Evolutionary conservation across 306 rosid genomes (phyloP), one percentile per base, ranked within the genome.

Genomic region (Dalbergia cultrata): DNA sequence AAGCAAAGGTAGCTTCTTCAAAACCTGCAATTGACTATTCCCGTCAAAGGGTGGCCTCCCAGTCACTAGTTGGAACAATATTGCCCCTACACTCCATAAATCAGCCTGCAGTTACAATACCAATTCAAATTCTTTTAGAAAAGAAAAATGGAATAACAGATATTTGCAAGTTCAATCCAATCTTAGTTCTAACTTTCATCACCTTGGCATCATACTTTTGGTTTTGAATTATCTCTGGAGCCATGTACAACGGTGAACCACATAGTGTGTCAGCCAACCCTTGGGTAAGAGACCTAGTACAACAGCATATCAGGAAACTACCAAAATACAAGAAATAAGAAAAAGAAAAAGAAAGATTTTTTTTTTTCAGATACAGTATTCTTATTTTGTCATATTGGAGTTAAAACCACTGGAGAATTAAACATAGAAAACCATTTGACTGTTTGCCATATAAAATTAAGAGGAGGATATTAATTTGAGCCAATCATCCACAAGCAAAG

Each of bases 201-300:
- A 95, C 99, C 99, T 92, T 93, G 37, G 97, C 97, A 79, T 93
- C 97, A 80, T 96, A 96, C 85, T 86, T 90, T 67, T 82, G 85
- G 67, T 85, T 88, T 70, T 41, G 86, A 76, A 93, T 88, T 71
- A 96, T 96, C 88, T 96, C 99, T 3, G 99, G 99, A 79, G 99
- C 99, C 99, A 96, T 96, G 87, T 96, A 96, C 68, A 93, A 87
- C 19, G 99, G 99, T 70, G 99, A 93, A 85, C 99, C 99, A 57
- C 99, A 96, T 9, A 87, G 82, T 50, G 99, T 92, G 81, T 96
- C 97, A 4, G 98, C 99, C 88, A 96, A 81, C 19, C 85, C 83
- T 70, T 87, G 88, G 92, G 82, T 81, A 54, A 96, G 94, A 67
- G 98, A 90, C 94, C 99, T 93, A 87, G 75, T 53, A 68, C 54